Base-by-base conservation (phyloP, 805 yeast genomes). In the Maudiozyma turicensis region DNA sequence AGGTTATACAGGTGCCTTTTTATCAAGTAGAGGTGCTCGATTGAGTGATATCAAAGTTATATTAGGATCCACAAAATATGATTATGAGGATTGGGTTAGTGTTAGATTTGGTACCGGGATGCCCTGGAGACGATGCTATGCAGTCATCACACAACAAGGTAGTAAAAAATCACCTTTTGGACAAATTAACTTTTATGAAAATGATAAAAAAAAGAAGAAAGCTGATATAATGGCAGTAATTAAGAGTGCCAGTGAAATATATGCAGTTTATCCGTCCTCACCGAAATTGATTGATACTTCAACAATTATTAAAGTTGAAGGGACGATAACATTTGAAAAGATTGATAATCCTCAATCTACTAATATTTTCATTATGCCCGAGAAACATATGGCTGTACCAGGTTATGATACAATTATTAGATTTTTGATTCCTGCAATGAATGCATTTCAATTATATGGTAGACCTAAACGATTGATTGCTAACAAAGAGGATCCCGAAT, bases 51-150 rank as follows among this genome's bases (percentile, higher is more conserved):
- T 93, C 53, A 78, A 86, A 52, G 84, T 91, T 13, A 74, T 93
- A 43, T 72, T 93, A 50, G 84, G 95, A 0, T 95, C 86, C 54
- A 83, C 93, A 15, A 83, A 91, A 60, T 86, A 81, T 63, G 80
- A 78, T 51, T 93, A 88, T 61, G 96, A 87, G 65, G 96, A 90
- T 59, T 91, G 96, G 97, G 89, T 85, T 41, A 78, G 89, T 63
- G 95, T 93, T 14, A 75, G 98, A 55, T 93, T 91, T 66, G 98
- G 99, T 15, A 78, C 93, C 8, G 99, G 99, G 28, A 87, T 88
- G 95, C 96, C 97, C 1, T 93, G 97, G 97, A 86, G 83, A 61
- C 76, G 95, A 51, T 91, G 96, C 61, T 93, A 78, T 71, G 91
- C 95, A 3, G 96, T 90, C 9, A 77, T 91, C 49, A 86, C 85